Base-by-base conservation (phyloP, 176 grass and related monocot genomes). In the Poa annua region DNA sequence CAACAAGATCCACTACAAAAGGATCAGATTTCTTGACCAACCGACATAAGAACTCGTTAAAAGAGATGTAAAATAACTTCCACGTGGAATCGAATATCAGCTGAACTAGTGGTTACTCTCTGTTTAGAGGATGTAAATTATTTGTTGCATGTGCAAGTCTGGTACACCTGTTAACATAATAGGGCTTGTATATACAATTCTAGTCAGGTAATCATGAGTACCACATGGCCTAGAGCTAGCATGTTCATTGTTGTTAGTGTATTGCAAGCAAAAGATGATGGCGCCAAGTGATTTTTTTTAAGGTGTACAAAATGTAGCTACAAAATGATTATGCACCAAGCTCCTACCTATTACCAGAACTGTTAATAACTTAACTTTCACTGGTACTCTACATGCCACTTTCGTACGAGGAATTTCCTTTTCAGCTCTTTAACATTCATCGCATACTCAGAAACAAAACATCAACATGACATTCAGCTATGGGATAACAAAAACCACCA, bases 1-100 rank as follows among this genome's bases (percentile, higher is more conserved):
- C 4, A 77, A 71, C 74, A 71, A 25, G 83, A 79, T 86, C 54
- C 29, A 62, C 54, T 22, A 62, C 15, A 29, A 66, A 80, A 56
- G 51, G 62, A 60, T 76, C 49, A 76, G 6, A 29, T 12, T 54
- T 54, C 33, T 86, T 66, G 45, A 74, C 35, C 45, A 51, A 7
- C 78, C 3, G 41, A 79, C 64, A 79, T 8, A 69, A n/a, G 20
- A 51, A 34, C 47, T 74, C 24, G 17, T 8, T 52, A 52, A 79
- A 45, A 64, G 16, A 79, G 9, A 42, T n/a, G 77, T 11, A 48
- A 20, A n/a, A 47, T 78, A 59, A 61, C 21, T 78, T 26, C 1
- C 35, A 29, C 16, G 21, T 26, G 76, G 21, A 71, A 50, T 48
- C 20, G 22, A 50, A 32, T 73, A 73, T 50, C 44, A 73, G 42